A percentile compares a stretch with the other conserved stretches of the same genome.
Conservation (phyloP, 2,329 filamentous ascomycete genomes). For the Fusarium sp. region DNA sequence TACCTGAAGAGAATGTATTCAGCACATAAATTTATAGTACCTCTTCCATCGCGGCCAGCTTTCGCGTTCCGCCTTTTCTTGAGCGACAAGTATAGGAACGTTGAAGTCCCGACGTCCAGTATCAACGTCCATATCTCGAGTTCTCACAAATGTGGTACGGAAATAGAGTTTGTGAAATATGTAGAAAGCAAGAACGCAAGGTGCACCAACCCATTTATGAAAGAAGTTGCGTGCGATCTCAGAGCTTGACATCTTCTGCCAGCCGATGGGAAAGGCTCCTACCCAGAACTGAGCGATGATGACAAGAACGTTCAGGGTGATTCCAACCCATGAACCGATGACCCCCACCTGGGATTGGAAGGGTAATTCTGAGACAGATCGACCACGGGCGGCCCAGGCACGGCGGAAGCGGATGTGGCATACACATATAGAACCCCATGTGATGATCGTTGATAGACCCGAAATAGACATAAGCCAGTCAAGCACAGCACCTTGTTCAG, state of each 20-base stretch:
- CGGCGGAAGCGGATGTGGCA: slow-evolving; percentile 90
- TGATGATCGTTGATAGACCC: slow-evolving; percentile 79
- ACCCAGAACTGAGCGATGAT: slow-evolving; percentile 90
- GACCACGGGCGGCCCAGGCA: slow-evolving; percentile 78
- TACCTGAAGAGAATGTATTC: neutral
- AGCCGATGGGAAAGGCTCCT: slow-evolving; percentile 79
- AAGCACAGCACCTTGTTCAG: slow-evolving; percentile 71
- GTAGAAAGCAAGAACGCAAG: slow-evolving; percentile 76
- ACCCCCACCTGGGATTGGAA: slow-evolving; percentile 85
- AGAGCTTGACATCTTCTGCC: slow-evolving; percentile 54
- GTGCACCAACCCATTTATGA: slow-evolving; percentile 75
- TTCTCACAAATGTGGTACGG: slow-evolving; percentile 73
- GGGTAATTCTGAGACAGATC: slow-evolving; percentile 79
- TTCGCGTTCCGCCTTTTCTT: slow-evolving; percentile 80
- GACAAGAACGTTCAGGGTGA: slow-evolving; percentile 79
- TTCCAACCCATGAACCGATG: slow-evolving; percentile 81
- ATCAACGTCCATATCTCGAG: slow-evolving; percentile 84
- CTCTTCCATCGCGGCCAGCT: slow-evolving; percentile 82
- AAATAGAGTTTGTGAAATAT: slow-evolving; percentile 80
- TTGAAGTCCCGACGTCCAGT: slow-evolving; percentile 90
- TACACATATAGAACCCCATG: slow-evolving; percentile 87
- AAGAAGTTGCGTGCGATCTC: slow-evolving; percentile 76
- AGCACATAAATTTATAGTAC: slow-evolving; percentile 79
- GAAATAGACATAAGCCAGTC: slow-evolving; percentile 83
- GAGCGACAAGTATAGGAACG: slow-evolving; percentile 78